Base-by-base conservation (phyloP, 2,329 filamentous ascomycete species). In the Aspergillus fumigatiaffinis region DNA sequence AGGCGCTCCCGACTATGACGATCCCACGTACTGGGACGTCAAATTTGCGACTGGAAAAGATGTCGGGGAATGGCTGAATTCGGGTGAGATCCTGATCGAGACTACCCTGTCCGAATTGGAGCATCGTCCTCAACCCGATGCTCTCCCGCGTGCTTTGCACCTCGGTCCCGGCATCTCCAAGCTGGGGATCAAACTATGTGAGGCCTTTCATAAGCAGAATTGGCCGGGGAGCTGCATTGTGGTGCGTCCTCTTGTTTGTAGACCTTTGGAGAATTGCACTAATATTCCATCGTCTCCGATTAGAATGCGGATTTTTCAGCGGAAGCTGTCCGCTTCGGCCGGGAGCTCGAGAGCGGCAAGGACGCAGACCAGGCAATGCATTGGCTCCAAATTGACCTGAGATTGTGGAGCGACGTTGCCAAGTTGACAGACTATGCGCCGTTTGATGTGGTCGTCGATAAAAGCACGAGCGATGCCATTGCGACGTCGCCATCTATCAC, bases 381-480 rank as follows among this genome's bases (percentile, higher is more conserved):
- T 41, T 74, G 72, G 72, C 35, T 65, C 3, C 66, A 62, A 10
- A 64, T 60, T 9, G 67, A 74, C 46, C 54, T 74, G 6, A 66
- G 70, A 25, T 68, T 66, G 0, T 74, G 72, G 72, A 49, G 57
- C 4, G 63, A 72, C 42, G 60, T 73, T 17, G 60, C 65, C n/a
- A 32, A 42, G 8, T 54, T 73, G 17, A n/a, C 55, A 4, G 51
- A 42, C 1, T 64, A 68, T 48, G 68, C 64, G 1, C 71, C 71
- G 0, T 71, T 74, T 44, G 70, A 73, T 23, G 64, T 71, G 32
- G 61, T 74, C 17, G 51, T 74, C 1, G 72, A 74, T 53, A 74
- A 74, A 56, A 73, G 71, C 54, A 74, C 72, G 1, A 72, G 69
- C 58, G 72, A 74, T 51, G 68, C 72, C n/a, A 72, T 74, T 48